Base-by-base conservation (phyloP, 192 early-diverging fungal species). In the Coemansia guatemalensis region DNA sequence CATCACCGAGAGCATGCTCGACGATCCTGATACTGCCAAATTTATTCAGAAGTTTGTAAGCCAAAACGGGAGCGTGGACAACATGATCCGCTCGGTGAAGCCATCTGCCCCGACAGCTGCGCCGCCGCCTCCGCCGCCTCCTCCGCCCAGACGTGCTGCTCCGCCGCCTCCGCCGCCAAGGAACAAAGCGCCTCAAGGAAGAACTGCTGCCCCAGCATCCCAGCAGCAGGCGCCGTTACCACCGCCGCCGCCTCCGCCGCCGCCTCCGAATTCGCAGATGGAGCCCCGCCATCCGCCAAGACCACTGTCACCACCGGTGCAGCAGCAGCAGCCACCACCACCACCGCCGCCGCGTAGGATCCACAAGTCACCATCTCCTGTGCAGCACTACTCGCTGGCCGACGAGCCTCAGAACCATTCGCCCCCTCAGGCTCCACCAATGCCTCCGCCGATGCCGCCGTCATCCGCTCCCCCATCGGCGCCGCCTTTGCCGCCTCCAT, bases 21-120 rank as follows among this genome's bases (percentile, higher is more conserved):
- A 87, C 51, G 85, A 90, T 48, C 79, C 81, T 29, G 82, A 86
- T 52, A 87, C 89, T 25, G 84, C 86, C 26, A 83, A 84, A 29
- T 88, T 90, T 64, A 87, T 92, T 47, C 75, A 83, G 35, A 69
- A 88, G 48, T 90, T 89, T 83, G 83, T 92, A 11, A 71, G 88
- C 26, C 64, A 85, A 53, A 84, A 84, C 58, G 87, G 88, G 44
- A 88, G 88, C 1, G 74, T 86, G 3, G 73, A 82, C 25, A 81
- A 70, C 32, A 71, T 83, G 64, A 75, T 76, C 35, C 69, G 69
- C 57, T 78, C 81, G 4, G 60, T 60, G n/a, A 61, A 65, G 35
- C 65, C 72, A 3, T 53, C 57, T 2, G 59, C 66, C 7, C 66
- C 69, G 27, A 48, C 61, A 5, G 62, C 56, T 21, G 62, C 66